These are phyloP conservation scores for Talaromyces sp. DNA, from an alignment of 2,329 filamentous ascomycete genomes.

Conservation along the genomic window DNA sequence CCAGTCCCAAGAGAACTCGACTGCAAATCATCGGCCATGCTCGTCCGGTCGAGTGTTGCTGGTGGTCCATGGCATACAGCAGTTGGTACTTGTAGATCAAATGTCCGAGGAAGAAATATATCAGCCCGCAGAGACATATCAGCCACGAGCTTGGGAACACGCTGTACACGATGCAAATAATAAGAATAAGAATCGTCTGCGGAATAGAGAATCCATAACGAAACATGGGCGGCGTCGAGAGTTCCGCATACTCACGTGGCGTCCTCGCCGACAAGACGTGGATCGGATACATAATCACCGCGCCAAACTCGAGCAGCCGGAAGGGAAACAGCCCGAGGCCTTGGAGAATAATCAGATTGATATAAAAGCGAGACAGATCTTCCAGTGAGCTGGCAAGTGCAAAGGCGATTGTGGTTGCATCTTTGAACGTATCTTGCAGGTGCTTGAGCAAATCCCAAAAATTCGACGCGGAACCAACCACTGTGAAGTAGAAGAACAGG, in stretches of 20 bases:
- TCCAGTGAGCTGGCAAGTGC: conserved; percentile 72
- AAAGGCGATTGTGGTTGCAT: conserved; percentile 72
- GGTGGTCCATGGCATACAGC: conserved; percentile 96
- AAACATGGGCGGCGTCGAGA: conserved; percentile 78
- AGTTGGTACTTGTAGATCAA: conserved; percentile 97
- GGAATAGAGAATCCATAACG: conserved; percentile 96
- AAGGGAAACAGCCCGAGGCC: conserved; percentile 91
- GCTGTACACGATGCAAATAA: conserved; percentile 93
- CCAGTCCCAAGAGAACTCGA: conserved; percentile 75
- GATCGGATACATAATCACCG: conserved; percentile 77
- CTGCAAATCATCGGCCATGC: conserved; percentile 98
- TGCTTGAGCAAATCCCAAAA: conserved; percentile 61
- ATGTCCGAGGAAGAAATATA: conserved; percentile 64
- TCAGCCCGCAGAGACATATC: conserved; percentile 70
- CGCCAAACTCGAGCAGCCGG: conserved; percentile 82
- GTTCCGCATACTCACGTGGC: conserved; percentile 79
- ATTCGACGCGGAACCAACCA: conserved; percentile 73
- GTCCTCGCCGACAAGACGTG: conserved; percentile 74
- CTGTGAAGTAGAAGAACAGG: conserved; percentile 90
- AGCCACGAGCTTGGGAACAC: conserved; percentile 74
- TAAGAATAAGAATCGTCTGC: conserved; percentile 86
- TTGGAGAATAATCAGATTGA: conserved; percentile 89
- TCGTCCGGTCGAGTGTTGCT: conserved; percentile 81
- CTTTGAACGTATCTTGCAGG: conserved; percentile 68
- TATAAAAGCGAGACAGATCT: conserved; percentile 75